Evolutionary conservation across 108 stramenopile species (phyloP).

Genomic region (Pelagomonas calceolata): DNA sequence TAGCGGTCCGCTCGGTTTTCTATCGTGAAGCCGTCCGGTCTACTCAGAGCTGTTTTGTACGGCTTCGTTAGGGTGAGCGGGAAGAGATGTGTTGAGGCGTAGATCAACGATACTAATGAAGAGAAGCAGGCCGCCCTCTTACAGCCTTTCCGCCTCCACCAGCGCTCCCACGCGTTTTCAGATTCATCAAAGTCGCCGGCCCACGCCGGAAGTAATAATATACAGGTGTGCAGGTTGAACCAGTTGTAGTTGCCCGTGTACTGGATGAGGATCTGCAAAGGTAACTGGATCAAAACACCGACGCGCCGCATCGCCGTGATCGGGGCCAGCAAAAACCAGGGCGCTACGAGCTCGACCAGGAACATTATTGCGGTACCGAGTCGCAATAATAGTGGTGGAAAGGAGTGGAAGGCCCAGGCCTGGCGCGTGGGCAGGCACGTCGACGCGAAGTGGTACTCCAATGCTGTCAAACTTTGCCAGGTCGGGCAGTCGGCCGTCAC

Average conservation of each 20-base stretch:
- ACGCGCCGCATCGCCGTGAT: conserved; percentile 19
- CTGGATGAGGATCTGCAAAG: conserved; percentile 53
- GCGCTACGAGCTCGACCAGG: conserved; percentile 49
- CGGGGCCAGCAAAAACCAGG: conserved; percentile 45
- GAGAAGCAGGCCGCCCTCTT: too few relatives aligned
- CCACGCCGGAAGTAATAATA: not conserved
- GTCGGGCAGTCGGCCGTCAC: conserved; percentile 55
- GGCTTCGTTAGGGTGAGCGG: not conserved
- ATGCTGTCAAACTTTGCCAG: conserved; percentile 54
- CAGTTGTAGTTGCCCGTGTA: conserved; percentile 26
- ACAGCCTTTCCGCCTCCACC: not conserved
- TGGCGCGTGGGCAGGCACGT: conserved; percentile 52
- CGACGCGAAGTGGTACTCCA: conserved; percentile 63
- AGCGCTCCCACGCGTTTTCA: not conserved
- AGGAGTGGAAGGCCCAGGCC: conserved; percentile 48
- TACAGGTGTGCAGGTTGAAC: not conserved
- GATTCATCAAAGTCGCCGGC: not conserved
- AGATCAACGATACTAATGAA: too few relatives aligned
- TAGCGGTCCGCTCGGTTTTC: not conserved
- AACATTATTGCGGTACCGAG: conserved; percentile 49
- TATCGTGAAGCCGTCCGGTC: not conserved
- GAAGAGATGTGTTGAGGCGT: too few relatives aligned
- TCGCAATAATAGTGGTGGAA: conserved; percentile 43
- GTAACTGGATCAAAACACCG: conserved; percentile 41
- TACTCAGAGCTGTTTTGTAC: not conserved